Evolutionary conservation across 78 protist species (phyloP).

Genomic region (Dictyostelium capitatum): DNA sequence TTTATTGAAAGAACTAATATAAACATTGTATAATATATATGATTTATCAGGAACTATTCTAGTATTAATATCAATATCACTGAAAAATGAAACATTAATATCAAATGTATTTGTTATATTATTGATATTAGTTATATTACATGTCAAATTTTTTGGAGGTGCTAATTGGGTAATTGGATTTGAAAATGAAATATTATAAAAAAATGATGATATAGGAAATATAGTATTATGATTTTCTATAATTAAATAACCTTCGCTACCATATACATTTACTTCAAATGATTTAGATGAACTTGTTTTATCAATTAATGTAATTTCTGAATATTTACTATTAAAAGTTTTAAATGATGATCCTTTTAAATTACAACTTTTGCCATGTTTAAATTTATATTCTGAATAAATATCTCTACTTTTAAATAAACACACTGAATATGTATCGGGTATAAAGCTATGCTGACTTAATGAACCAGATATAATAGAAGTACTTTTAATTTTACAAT

Average conservation of each 20-base stretch:
- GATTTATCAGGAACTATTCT: no score
- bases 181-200: background rate
- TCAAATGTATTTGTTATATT: background rate
- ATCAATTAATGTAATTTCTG: background rate
- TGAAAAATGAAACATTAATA: background rate
- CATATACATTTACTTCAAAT: background rate
- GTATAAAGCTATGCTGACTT: background rate
- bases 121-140: no score
- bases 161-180: background rate
- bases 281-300: background rate
- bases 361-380: background rate
- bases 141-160: background rate
- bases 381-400: background rate
- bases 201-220: background rate
- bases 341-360: background rate
- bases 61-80: no score
- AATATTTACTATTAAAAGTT: no score
- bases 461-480: background rate
- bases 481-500: background rate
- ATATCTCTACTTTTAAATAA: background rate
- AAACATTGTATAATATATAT: background rate
- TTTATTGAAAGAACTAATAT: background rate
- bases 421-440: conserved; percentile 11
- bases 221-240: conserved; percentile 6
- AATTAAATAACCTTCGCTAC: background rate